A percentile compares a stretch with the other conserved stretches of the same genome.
These are phyloP conservation scores for Alternaria consortialis DNA, from an alignment of 2,329 filamentous ascomycete genomes.

Conservation along the genomic window DNA sequence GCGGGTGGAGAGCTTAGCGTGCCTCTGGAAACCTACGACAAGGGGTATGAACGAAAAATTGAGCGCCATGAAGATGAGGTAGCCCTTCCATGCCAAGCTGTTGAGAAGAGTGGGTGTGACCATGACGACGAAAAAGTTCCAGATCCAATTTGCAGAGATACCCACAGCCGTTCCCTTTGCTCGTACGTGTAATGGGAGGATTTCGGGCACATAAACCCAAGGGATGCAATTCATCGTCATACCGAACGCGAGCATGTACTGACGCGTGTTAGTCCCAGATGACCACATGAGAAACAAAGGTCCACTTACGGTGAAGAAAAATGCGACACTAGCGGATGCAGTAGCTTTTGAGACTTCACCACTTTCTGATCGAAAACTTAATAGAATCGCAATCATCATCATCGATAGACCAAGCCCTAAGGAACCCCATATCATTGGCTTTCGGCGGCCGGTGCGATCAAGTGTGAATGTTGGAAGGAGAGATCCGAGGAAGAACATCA, in stretches of 20 bases:
- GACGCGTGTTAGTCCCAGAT: background rate
- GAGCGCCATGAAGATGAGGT: constrained; percentile 62
- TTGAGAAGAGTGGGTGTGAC: constrained; percentile 62
- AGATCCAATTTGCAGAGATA: constrained; percentile 60
- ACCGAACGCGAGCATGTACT: constrained; percentile 41
- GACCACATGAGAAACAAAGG: background rate
- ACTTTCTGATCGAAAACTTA: constrained; percentile 53
- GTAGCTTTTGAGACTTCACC: constrained; percentile 52
- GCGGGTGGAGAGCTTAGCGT: background rate
- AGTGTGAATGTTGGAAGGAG: constrained; percentile 53
- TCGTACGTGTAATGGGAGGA: constrained; percentile 60
- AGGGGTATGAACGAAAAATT: constrained; percentile 59
- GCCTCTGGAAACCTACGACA: constrained; percentile 35
- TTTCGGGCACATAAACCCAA: constrained; percentile 62
- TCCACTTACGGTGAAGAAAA: constrained; percentile 57
- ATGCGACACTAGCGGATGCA: constrained; percentile 58
- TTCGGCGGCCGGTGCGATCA: constrained; percentile 41
- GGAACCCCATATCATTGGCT: constrained; percentile 46
- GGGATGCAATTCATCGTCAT: constrained; percentile 50
- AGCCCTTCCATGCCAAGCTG: constrained; percentile 60
- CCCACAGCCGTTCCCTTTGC: constrained; percentile 62
- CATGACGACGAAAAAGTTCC: constrained; percentile 63
- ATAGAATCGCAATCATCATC: constrained; percentile 49
- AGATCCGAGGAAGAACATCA: constrained; percentile 43
- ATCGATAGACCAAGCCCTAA: constrained; percentile 43